Percentiles rank a stretch among this genome's conserved stretches.
Conservation (phyloP, 768 basidiomycete genomes). For the Aureoboletus auriporus region DNA sequence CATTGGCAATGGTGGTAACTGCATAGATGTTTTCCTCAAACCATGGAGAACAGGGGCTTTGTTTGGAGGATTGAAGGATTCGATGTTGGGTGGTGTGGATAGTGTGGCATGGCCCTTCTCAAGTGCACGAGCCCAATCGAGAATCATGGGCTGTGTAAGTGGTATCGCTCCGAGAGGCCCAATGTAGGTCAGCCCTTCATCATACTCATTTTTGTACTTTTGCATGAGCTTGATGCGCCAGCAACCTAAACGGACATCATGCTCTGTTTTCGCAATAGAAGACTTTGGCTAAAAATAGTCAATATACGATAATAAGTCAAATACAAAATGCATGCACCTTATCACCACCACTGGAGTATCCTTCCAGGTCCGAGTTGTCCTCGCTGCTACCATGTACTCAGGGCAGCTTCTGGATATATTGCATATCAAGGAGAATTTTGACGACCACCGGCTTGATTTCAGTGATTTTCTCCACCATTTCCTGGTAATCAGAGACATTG, state of each 20-base stretch:
- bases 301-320: too few species aligned
- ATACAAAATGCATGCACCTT: too few species aligned
- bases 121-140: conserved; percentile 2
- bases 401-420: neutral
- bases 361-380: too few species aligned
- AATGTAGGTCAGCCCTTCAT: neutral
- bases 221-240: neutral
- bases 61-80: conserved; percentile 2
- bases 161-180: neutral
- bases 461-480: neutral
- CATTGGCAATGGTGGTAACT: neutral
- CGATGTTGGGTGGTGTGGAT: neutral
- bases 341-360: too few species aligned
- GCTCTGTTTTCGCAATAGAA: neutral
- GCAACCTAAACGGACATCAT: neutral
- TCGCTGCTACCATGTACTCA: too few species aligned
- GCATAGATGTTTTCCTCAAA: neutral
- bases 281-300: too few species aligned
- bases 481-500: neutral
- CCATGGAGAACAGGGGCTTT: neutral
- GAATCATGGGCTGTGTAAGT: neutral
- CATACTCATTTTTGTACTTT: neutral
- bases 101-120: neutral
- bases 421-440: conserved; percentile 1
- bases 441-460: neutral